Evolutionary conservation across 768 basidiomycete species (phyloP).

Genomic region (Termitomyces sp.): DNA sequence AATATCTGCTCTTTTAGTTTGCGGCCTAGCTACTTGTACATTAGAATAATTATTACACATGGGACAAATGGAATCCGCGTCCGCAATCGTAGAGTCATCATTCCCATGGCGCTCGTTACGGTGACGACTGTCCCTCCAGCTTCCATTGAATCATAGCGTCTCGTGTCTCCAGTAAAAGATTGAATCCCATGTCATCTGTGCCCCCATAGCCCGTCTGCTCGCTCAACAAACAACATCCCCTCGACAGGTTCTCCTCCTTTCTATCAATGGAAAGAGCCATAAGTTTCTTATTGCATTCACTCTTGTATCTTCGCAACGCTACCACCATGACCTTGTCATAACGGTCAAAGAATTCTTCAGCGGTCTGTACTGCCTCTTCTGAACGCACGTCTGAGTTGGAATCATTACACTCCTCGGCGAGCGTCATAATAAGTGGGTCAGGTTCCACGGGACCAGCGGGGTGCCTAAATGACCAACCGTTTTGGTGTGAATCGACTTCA

Average conservation of each 20-base stretch:
- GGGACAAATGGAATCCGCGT: background rate
- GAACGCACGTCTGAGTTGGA: conserved; percentile 38
- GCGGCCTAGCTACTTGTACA: background rate
- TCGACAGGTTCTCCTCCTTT: conserved; percentile 36
- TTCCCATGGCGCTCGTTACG: background rate
- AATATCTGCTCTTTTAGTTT: too few relatives aligned
- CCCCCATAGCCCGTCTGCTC: conserved; percentile 46
- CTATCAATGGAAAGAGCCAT: conserved; percentile 31
- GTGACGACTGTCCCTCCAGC: conserved; percentile 26
- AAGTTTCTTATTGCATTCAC: conserved; percentile 33
- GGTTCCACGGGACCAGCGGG: conserved; percentile 23
- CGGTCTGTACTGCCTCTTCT: conserved; percentile 30
- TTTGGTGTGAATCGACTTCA: conserved; percentile 43
- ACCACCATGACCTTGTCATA: conserved; percentile 36
- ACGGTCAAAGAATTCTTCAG: conserved; percentile 30
- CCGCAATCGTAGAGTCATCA: background rate
- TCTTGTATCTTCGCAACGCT: conserved; percentile 37
- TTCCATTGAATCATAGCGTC: conserved; percentile 39
- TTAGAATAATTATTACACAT: background rate
- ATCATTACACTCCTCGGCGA: conserved; percentile 44
- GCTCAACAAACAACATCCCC: conserved; percentile 40
- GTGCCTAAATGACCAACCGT: conserved; percentile 33
- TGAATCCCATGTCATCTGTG: conserved; percentile 38
- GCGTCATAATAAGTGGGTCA: conserved; percentile 38
- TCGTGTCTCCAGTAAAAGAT: conserved; percentile 34